Conservation (phyloP, 305 asterid species). For the Striga hermonthica region DNA sequence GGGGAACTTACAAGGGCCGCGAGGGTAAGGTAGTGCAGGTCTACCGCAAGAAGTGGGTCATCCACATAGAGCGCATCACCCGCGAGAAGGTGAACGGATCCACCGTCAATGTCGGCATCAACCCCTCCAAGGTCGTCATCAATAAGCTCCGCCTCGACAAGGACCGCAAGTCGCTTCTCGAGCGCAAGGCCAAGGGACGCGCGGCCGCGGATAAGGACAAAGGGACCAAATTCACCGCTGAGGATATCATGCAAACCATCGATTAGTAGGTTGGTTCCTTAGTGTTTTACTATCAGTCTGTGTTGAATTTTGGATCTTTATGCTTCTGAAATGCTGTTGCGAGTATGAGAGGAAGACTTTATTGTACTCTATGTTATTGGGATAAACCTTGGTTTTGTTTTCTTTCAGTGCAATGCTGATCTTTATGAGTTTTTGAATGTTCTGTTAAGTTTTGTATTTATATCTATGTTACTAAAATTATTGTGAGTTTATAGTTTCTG, state of each 20-base stretch:
- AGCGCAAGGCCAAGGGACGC: conserved; percentile 63
- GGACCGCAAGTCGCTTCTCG: conserved; percentile 53
- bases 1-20: conserved; percentile 63
- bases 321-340: conserved; percentile 15
- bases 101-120: conserved; percentile 55
- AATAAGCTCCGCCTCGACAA: conserved; percentile 56
- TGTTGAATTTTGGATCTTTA: conserved; percentile 21
- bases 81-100: conserved; percentile 62
- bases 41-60: conserved; percentile 64
- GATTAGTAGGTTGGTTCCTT: conserved; percentile 42
- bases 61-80: conserved; percentile 58
- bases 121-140: conserved; percentile 58
- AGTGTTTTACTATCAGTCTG: no score
- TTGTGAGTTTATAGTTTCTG: no score
- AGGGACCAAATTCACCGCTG: conserved; percentile 57
- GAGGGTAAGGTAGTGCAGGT: conserved; percentile 57
- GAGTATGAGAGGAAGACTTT: conserved; percentile 10
- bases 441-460: no score
- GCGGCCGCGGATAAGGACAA: conserved; percentile 58
- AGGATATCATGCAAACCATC: conserved; percentile 56
- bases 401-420: conserved; percentile 13
- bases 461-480: no score
- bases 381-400: conserved; percentile 17
- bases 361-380: conserved; percentile 11
- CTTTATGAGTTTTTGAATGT: conserved; percentile 3